phyloP scores from a whole-genome alignment of 768 basidiomycete species.

The Neoboletus subvelutipes region DNA sequence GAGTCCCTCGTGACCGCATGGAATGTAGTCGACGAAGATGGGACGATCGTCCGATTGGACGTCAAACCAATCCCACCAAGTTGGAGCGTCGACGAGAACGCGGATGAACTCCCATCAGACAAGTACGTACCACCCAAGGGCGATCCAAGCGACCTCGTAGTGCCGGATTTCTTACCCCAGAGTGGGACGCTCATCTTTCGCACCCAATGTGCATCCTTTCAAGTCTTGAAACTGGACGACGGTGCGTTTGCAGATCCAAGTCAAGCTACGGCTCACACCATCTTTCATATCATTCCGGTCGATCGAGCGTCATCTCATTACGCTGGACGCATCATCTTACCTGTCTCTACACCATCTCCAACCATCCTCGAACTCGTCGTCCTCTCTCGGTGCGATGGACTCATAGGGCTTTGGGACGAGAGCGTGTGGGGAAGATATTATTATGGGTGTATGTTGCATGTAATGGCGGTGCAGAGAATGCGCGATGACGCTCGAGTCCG shows the following conservation, averaged over 20 bases:
- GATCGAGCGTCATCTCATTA: background rate
- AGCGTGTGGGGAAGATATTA: constrained; percentile 13
- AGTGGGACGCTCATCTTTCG: constrained; percentile 27
- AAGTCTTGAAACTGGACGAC: constrained; percentile 2
- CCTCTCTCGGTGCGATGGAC: constrained; percentile 11
- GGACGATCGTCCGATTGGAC: constrained; percentile 10
- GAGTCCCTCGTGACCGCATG: constrained; percentile 22
- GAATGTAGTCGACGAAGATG: constrained; percentile 16
- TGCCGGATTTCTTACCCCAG: constrained; percentile 1
- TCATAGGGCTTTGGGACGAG: constrained; percentile 12
- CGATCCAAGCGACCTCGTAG: background rate
- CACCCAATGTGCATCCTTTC: constrained; percentile 16
- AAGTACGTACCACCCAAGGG: constrained; percentile 6
- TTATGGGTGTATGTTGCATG: constrained; percentile 14
- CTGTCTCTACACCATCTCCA: constrained; percentile 6
- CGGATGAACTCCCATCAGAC: background rate
- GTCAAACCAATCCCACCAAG: constrained; percentile 3
- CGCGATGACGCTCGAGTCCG: constrained; percentile 2
- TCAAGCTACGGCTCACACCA: background rate
- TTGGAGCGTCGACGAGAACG: background rate
- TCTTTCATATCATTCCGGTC: constrained; percentile 13
- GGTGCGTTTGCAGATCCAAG: background rate
- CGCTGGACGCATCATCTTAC: constrained; percentile 20
- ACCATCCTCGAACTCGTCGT: constrained; percentile 19
- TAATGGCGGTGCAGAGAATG: constrained; percentile 18